Percentiles rank a stretch among this genome's conserved stretches.
These are phyloP conservation scores for Inga laurina DNA, from an alignment of 306 rosid species.

Conservation along the genomic window DNA sequence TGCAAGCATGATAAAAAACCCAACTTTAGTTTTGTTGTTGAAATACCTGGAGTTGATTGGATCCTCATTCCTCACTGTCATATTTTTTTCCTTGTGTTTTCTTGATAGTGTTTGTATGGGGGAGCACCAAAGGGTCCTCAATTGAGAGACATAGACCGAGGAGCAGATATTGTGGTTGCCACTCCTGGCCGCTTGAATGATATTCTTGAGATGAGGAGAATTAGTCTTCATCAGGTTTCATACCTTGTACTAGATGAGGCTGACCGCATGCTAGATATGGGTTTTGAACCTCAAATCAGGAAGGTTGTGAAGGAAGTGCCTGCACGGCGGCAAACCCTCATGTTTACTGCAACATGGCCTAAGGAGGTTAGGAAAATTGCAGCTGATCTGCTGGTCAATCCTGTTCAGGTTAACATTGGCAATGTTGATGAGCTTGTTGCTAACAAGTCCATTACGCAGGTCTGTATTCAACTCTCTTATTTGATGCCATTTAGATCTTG, in stretches of 20 bases:
- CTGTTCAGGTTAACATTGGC: conserved; percentile 97
- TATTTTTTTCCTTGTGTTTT: not conserved
- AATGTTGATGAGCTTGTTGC: conserved; percentile 98
- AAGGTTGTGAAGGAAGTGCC: conserved; percentile 97
- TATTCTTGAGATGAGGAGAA: conserved; percentile 96
- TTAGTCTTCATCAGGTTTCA: conserved; percentile 87
- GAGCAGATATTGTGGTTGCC: conserved; percentile 95
- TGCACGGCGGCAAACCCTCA: conserved; percentile 89
- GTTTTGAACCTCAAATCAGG: conserved; percentile 98
- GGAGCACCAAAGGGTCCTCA: conserved; percentile 99
- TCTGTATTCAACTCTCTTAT: conserved; percentile 29
- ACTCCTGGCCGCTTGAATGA: conserved; percentile 99
- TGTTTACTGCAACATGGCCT: conserved; percentile 99
- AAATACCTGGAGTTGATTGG: not conserved
- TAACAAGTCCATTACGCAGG: conserved; percentile 96
- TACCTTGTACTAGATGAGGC: conserved; percentile 98
- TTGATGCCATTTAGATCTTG: not conserved
- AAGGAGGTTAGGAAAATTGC: conserved; percentile 98
- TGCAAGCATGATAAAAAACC: not conserved
- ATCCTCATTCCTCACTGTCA: not conserved
- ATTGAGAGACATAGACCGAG: conserved; percentile 89
- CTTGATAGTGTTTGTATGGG: conserved; percentile 84
- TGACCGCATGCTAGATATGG: conserved; percentile 99
- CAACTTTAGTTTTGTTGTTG: not conserved
- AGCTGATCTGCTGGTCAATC: conserved; percentile 86